Evolutionary conservation across 2,329 filamentous ascomycete species (phyloP).

Genomic region (Saccharata proteae): DNA sequence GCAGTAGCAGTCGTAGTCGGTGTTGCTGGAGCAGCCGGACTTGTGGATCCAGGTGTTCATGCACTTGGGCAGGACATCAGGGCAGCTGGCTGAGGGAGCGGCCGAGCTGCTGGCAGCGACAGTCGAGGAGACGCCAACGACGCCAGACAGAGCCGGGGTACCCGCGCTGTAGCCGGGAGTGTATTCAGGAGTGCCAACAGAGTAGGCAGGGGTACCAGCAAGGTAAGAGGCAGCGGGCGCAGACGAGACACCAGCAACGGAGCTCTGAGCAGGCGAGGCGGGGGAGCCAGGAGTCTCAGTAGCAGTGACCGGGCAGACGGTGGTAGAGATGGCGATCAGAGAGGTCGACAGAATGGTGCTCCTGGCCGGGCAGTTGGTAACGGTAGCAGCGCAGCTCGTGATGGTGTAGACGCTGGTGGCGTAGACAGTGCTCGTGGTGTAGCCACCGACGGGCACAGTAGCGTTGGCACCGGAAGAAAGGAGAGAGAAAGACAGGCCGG

Average conservation of each 20-base stretch:
- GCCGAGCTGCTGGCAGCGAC: constrained; percentile 12
- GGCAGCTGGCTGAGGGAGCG: constrained; percentile 32
- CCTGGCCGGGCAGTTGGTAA: constrained; percentile 14
- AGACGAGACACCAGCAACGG: constrained; percentile 3
- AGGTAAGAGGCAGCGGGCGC: constrained; percentile 7
- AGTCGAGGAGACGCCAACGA: constrained; percentile 11
- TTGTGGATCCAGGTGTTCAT: constrained; percentile 76
- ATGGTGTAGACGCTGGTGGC: constrained; percentile 12
- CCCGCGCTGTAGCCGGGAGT: background rate
- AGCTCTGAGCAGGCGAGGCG: constrained; percentile 1
- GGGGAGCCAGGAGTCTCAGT: constrained; percentile 9
- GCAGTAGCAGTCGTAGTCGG: constrained; percentile 78
- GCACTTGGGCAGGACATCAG: constrained; percentile 69
- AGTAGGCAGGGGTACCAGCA: constrained; percentile 10
- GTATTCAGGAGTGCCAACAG: background rate
- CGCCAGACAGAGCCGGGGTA: background rate
- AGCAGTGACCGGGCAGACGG: constrained; percentile 8
- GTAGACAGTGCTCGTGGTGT: constrained; percentile 7
- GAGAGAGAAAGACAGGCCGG: constrained; percentile 3
- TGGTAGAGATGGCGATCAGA: constrained; percentile 9
- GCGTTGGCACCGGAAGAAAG: background rate
- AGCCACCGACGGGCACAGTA: background rate
- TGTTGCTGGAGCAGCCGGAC: constrained; percentile 71
- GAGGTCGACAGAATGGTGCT: constrained; percentile 9
- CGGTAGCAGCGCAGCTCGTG: constrained; percentile 11